phyloP scores from a whole-genome alignment of 305 asterid genomes.

The Solanum aculeatissimum region DNA sequence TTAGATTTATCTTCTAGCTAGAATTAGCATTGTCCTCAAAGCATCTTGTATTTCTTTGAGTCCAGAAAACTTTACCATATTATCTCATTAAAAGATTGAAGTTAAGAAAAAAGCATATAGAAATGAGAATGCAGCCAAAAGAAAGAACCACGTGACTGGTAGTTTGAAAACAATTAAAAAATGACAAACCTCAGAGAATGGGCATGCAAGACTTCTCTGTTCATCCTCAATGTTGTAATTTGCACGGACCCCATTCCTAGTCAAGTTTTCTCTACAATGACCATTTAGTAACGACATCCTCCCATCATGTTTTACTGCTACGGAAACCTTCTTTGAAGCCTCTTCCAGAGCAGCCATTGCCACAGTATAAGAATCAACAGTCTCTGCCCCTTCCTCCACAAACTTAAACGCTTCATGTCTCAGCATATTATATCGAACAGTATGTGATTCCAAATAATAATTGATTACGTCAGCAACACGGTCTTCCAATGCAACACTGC shows the following conservation, averaged over 20 bases:
- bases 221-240: slow-evolving; percentile 4
- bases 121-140: background rate
- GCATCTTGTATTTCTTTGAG: background rate
- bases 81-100: background rate
- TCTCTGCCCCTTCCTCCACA: slow-evolving; percentile 85
- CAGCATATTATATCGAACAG: slow-evolving; percentile 46
- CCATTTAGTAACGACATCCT: slow-evolving; percentile 12
- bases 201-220: slow-evolving; percentile 17
- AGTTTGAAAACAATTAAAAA: slow-evolving; percentile 1
- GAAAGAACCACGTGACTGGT: background rate
- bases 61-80: background rate
- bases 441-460: slow-evolving; percentile 46
- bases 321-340: slow-evolving; percentile 54
- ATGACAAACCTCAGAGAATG: slow-evolving; percentile 64
- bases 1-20: background rate
- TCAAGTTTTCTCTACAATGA: slow-evolving; percentile 6
- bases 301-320: slow-evolving; percentile 16
- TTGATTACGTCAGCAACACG: slow-evolving; percentile 24
- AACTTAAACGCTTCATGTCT: slow-evolving; percentile 70
- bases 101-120: background rate
- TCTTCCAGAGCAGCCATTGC: slow-evolving; percentile 76
- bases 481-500: slow-evolving; percentile 27
- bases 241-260: slow-evolving; percentile 2
- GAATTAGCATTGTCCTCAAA: background rate
- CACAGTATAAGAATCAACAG: slow-evolving; percentile 47